phyloP scores from a whole-genome alignment of 352 stramenopile genomes.

The Phytophthora quininea region DNA sequence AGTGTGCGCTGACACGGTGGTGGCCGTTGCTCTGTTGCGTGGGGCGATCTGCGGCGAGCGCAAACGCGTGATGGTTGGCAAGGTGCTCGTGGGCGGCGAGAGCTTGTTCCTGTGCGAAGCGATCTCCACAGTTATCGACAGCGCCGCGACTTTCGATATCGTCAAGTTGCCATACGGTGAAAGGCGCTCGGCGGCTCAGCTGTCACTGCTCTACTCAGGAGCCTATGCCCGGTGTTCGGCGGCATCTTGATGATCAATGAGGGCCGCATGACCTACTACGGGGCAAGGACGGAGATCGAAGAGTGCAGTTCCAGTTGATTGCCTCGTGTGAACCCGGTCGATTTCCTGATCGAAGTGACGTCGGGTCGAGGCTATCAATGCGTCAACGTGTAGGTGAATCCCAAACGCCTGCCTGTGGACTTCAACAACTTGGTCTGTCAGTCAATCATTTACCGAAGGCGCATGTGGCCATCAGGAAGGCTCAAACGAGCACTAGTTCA shows the following conservation, averaged over 20 bases:
- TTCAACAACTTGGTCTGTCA: constrained; percentile 66
- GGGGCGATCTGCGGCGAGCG: constrained; percentile 92
- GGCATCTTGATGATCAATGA: constrained; percentile 94
- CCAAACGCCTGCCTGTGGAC: constrained; percentile 38
- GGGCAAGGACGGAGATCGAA: constrained; percentile 77
- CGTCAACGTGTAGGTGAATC: constrained; percentile 38
- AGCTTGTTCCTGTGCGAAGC: constrained; percentile 84
- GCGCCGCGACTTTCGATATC: constrained; percentile 62
- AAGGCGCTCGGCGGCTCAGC: constrained; percentile 42
- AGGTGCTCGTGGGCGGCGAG: constrained; percentile 45
- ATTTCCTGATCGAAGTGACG: constrained; percentile 77
- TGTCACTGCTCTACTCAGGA: constrained; percentile 48
- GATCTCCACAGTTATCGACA: constrained; percentile 65
- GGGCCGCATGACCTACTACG: constrained; percentile 94
- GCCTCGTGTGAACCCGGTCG: constrained; percentile 58
- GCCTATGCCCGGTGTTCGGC: constrained; percentile 91
- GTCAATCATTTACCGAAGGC: constrained; percentile 62
- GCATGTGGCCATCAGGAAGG: constrained; percentile 50
- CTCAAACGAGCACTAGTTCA: constrained; percentile 64
- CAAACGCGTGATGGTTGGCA: constrained; percentile 86
- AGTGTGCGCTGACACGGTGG: constrained; percentile 92
- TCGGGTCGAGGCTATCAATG: constrained; percentile 60
- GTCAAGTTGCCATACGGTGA: constrained; percentile 50
- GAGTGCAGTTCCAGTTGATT: constrained; percentile 76
- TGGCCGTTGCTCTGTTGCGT: constrained; percentile 85